Evolutionary conservation across 305 asterid species (phyloP).

Genomic region (Solanum hybrid): DNA sequence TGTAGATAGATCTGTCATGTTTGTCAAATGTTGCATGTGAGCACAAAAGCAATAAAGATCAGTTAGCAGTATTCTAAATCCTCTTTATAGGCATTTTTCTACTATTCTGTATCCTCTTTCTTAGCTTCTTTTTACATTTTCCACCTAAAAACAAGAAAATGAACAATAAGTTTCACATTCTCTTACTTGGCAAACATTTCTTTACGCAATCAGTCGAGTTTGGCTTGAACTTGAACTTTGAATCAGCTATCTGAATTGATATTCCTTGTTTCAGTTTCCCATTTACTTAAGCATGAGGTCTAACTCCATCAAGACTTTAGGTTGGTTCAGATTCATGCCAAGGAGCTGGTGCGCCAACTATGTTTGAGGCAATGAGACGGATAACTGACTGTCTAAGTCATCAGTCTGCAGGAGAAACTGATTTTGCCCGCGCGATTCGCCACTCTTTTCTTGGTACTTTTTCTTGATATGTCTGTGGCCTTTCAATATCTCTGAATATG

Average conservation of each 20-base stretch:
- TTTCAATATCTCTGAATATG: background rate
- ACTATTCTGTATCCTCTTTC: background rate
- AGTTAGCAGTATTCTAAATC: background rate
- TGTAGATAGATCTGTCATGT: background rate
- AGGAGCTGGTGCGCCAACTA: constrained; percentile 98
- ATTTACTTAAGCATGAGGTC: background rate
- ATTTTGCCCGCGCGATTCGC: constrained; percentile 65
- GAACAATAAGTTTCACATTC: background rate
- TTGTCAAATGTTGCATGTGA: background rate
- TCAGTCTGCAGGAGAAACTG: constrained; percentile 53
- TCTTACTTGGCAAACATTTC: background rate
- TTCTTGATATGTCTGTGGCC: background rate
- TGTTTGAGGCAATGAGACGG: constrained; percentile 95
- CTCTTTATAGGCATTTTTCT: background rate
- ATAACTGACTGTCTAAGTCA: constrained; percentile 53
- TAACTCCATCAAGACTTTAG: constrained; percentile 25
- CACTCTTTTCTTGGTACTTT: constrained; percentile 80
- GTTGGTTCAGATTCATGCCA: constrained; percentile 97
- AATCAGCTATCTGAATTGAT: background rate
- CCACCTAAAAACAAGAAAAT: background rate
- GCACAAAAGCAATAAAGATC: background rate
- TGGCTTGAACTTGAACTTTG: background rate
- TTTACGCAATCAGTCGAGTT: background rate
- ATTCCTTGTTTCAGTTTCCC: background rate
- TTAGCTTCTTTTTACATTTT: background rate